Evolutionary conservation across 495 filamentous ascomycete species (phyloP).

Genomic region (Talaromyces adpressus): DNA sequence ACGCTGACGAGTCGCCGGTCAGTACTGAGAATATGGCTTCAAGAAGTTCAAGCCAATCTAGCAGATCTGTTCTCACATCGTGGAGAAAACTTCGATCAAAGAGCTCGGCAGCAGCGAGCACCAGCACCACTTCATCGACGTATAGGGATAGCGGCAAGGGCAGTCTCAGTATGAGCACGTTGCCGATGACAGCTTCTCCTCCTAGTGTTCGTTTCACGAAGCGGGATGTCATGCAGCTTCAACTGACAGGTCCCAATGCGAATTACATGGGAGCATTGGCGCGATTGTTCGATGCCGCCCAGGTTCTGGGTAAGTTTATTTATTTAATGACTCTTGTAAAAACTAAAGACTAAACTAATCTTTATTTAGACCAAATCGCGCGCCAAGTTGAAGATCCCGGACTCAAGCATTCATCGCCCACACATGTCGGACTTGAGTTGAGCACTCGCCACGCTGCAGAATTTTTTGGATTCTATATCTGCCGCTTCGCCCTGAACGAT

Average conservation of each 20-base stretch:
- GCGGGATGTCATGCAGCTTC: slow-evolving; percentile 59
- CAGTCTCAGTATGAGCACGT: slow-evolving; percentile 54
- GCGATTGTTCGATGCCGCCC: slow-evolving; percentile 87
- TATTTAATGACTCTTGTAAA: neutral
- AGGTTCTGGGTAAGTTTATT: slow-evolving; percentile 72
- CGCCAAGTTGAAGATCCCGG: slow-evolving; percentile 93
- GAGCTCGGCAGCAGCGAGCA: slow-evolving; percentile 49
- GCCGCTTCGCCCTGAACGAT: slow-evolving; percentile 85
- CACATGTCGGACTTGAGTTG: slow-evolving; percentile 89
- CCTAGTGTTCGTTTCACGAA: slow-evolving; percentile 53
- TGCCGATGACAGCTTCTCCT: slow-evolving; percentile 72
- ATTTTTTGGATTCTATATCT: slow-evolving; percentile 96
- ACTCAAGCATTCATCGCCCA: slow-evolving; percentile 71
- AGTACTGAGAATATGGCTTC: slow-evolving; percentile 32
- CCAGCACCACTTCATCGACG: slow-evolving; percentile 7
- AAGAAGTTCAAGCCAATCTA: slow-evolving; percentile 49
- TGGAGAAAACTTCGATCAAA: slow-evolving; percentile 89
- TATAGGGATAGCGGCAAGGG: slow-evolving; percentile 50
- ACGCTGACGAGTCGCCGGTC: slow-evolving; percentile 31
- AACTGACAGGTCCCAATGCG: slow-evolving; percentile 76
- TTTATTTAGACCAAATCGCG: slow-evolving; percentile 76
- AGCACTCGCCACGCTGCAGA: slow-evolving; percentile 91
- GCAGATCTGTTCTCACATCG: slow-evolving; percentile 61
- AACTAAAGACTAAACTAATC: slow-evolving; percentile 14
- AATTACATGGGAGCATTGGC: slow-evolving; percentile 89